phyloP scores from a whole-genome alignment of 164 flowering plant species.

The Echeveria elegans region DNA sequence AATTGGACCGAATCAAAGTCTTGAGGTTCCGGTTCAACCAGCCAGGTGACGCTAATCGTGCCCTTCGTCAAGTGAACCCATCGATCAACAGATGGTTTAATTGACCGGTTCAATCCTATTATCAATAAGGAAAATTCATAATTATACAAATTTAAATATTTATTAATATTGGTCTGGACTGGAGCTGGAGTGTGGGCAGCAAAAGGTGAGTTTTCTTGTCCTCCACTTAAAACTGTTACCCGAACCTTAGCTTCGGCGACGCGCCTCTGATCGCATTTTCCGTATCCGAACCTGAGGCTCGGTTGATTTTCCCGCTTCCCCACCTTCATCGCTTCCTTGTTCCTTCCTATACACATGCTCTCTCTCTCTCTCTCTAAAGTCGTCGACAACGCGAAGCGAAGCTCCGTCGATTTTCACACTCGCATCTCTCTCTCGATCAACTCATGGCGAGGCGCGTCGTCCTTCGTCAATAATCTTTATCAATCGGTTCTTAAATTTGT shows the following conservation, averaged over 20 bases:
- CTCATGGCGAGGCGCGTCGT: background rate
- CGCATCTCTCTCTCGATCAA: background rate
- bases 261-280: background rate
- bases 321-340: background rate
- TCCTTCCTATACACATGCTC: background rate
- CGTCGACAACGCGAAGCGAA: too few species aligned
- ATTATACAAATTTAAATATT: too few species aligned
- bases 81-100: too few species aligned
- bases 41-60: too few species aligned
- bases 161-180: too few species aligned
- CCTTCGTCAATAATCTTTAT: background rate
- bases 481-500: too few species aligned
- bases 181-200: too few species aligned
- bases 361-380: background rate
- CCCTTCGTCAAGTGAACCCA: too few species aligned
- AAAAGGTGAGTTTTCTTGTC: background rate
- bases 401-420: background rate
- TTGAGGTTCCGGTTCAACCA: too few species aligned
- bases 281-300: background rate
- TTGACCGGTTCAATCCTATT: too few species aligned
- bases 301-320: background rate
- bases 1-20: too few species aligned
- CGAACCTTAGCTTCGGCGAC: background rate
- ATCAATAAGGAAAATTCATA: too few species aligned
- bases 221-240: background rate